Base-by-base conservation (phyloP, 2,329 filamentous ascomycete species). In the Trichoderma pleuroti region DNA sequence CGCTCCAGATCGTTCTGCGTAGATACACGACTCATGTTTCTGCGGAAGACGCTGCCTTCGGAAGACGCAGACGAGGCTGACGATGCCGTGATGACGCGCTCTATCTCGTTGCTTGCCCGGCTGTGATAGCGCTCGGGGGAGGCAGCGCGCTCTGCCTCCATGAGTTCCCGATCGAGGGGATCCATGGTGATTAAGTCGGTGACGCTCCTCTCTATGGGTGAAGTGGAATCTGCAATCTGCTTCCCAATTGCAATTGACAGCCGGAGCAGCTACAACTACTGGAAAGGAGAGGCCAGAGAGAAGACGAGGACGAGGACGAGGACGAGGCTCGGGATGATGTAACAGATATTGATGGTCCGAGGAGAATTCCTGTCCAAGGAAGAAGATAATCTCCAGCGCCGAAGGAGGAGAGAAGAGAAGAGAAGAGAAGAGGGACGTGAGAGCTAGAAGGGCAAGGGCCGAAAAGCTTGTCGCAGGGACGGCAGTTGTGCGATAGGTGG, bases 1-100 rank as follows among this genome's bases (percentile, higher is more conserved):
- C 90, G 85, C 78, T 93, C 91, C 49, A 93, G 84, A 76, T 93
- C 91, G 74, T 84, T 82, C 73, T 89, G 85, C 5, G 91, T 93
- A 6, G 88, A 84, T n/a, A 89, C 78, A 66, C 90, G 85, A 76
- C 86, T 89, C 81, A 92, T 86, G 64, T 81, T 82, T 70, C 84
- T 78, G 68, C 83, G 81, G 72, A 80, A 75, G 57, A 76, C 76
- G 61, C 72, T 71, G 30, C 72, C 80, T 52, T 83, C 82, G 1
- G 83, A 83, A 11, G 85, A 84, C 0, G 83, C 84, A 7, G 86
- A 85, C 39, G 85, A 84, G 18, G 82, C 80, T 5, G 86, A 86
- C 5, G 85, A 87, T 2, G 82, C 81, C 5, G 88, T 86, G 24
- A 83, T 75, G n/a, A 88, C 86, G 42, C 89, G 86, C 76, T 90